A percentile compares a stretch with the other conserved stretches of the same genome.
phyloP scores from a whole-genome alignment of 768 basidiomycete genomes.

The Suillus subluteus region DNA sequence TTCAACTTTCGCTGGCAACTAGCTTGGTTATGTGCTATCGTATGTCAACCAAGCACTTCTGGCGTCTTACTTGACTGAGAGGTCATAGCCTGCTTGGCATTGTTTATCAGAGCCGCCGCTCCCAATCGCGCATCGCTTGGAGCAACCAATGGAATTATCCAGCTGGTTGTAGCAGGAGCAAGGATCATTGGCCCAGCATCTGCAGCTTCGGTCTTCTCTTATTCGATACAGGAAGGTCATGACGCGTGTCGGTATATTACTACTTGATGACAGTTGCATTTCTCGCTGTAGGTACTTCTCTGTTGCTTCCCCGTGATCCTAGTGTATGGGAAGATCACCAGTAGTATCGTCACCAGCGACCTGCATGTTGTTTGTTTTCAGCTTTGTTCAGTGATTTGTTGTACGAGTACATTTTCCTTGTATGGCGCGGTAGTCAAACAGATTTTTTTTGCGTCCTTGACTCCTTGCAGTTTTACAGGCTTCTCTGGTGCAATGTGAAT shows the following conservation, averaged over 20 bases:
- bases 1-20: constrained; percentile 36
- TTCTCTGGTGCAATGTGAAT: background rate
- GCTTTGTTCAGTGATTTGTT: background rate
- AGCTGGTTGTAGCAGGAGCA: background rate
- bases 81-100: background rate
- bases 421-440: background rate
- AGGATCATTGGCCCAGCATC: background rate
- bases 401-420: background rate
- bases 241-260: background rate
- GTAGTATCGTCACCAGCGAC: background rate
- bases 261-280: background rate
- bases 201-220: background rate
- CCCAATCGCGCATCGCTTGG: constrained; percentile 1
- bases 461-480: background rate
- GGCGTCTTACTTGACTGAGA: background rate
- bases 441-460: background rate
- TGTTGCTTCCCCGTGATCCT: background rate
- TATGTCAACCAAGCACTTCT: background rate
- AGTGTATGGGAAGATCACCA: background rate
- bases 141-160: background rate
- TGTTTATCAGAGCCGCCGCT: background rate
- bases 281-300: background rate
- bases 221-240: background rate
- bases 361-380: background rate
- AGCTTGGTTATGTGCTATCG: constrained; percentile 3